These are phyloP conservation scores for Pythium phragmiticola DNA, from an alignment of 352 stramenopile species.

Conservation along the genomic window DNA sequence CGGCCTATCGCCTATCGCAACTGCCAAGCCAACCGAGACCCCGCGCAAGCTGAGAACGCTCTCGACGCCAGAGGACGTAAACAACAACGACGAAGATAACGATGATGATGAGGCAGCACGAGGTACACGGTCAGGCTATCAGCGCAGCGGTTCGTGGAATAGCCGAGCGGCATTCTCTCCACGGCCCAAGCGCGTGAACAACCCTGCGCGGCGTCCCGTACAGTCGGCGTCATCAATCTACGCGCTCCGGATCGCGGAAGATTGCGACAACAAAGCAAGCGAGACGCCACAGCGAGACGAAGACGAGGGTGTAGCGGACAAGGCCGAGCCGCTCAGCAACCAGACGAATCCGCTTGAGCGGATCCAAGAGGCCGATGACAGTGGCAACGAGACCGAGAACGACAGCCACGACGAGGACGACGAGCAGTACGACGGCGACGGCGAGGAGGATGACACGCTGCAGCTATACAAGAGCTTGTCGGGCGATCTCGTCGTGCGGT, in stretches of 20 bases:
- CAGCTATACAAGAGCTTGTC: slow-evolving; percentile 34
- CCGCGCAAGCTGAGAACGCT: slow-evolving; percentile 14
- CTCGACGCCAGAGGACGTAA: not conserved
- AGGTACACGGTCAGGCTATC: not conserved
- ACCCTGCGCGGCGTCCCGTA: slow-evolving; percentile 9
- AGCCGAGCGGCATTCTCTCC: slow-evolving; percentile 20
- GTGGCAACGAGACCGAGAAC: slow-evolving; percentile 22
- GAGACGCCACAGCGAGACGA: not conserved
- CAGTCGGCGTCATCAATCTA: slow-evolving; percentile 17
- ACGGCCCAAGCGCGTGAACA: slow-evolving; percentile 15
- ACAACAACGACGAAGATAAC: slow-evolving; percentile 10
- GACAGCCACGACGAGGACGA: slow-evolving; percentile 24
- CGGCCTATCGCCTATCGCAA: slow-evolving; percentile 7
- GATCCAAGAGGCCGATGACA: slow-evolving; percentile 21
- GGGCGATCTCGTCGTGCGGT: slow-evolving; percentile 37
- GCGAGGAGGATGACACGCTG: slow-evolving; percentile 17
- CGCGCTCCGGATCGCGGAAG: not conserved
- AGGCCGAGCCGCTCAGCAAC: slow-evolving; percentile 26
- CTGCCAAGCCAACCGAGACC: slow-evolving; percentile 17
- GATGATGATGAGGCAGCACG: not conserved
- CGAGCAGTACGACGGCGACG: slow-evolving; percentile 21
- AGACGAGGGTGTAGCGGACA: slow-evolving; percentile 6
- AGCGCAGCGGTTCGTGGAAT: slow-evolving; percentile 18
- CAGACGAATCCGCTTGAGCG: slow-evolving; percentile 18
- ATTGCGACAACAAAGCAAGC: not conserved